Evolutionary conservation across 306 rosid species (phyloP), one percentile per base, ranked within the genome.

Genomic region (Inga laurina): DNA sequence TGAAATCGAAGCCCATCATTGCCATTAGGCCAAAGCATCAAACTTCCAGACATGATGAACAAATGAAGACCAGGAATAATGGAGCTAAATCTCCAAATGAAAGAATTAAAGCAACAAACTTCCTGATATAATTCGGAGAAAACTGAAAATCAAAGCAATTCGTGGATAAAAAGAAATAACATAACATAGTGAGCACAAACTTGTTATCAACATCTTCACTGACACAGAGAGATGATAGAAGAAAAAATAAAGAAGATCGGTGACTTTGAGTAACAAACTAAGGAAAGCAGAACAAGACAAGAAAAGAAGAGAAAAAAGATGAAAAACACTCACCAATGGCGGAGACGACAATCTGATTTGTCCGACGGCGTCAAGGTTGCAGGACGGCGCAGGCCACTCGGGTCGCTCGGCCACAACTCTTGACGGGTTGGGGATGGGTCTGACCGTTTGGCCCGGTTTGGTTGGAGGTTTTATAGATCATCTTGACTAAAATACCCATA

Each of bases 191-290:
- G 79, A 46, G 41, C 52, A 83, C 92, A 46, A 73, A 92, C 97
- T 94, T 96, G 92, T 90, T 93, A 65, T 96, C 98, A 35, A 98
- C 99, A 64, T 96, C 97, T 91, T 96, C 98, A 43, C 97, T 93
- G 83, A 93, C 82, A 9, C 11, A 21, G 62, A 54, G 18, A 52
- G 61, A 19, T 21, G 56, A 16, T 2, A 49, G 56, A 49, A 49
- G 56, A 49, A 49, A 49, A 49, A 49, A 14, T 4, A 49, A 49
- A 49, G 14, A 49, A 0, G 7, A 16, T 49, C 3, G 19, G 56
- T 14, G 56, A 49, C 15, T 15, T 49, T 49, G 21, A 1, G 21
- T 49, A 19, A 13, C 56, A 49, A 4, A 49, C 19, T 49, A 49
- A 49, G 56, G 56, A 15, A 49, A 49, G 19, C 19, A 49, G 18